A percentile compares a stretch with the other conserved stretches of the same genome.
Conservation (phyloP, 2,329 filamentous ascomycete genomes). For the Cladosporium sp. region DNA sequence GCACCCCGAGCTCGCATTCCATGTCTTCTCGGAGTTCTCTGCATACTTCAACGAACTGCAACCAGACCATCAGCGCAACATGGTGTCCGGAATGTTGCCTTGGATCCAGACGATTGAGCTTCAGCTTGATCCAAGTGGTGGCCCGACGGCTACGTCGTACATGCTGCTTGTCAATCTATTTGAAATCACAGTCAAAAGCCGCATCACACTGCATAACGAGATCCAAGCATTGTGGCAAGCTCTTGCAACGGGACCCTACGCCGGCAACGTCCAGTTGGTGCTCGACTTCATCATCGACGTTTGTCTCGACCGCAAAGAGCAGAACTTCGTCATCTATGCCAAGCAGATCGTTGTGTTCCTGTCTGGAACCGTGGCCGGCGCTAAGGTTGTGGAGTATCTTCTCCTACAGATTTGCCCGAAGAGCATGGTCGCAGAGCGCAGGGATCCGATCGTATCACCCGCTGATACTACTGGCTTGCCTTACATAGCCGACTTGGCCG, state of each 20-base stretch:
- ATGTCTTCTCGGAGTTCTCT: constrained; percentile 94
- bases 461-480: constrained; percentile 72
- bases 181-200: constrained; percentile 92
- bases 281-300: constrained; percentile 94
- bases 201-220: constrained; percentile 85
- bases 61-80: constrained; percentile 80
- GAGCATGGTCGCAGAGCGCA: constrained; percentile 93
- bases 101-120: constrained; percentile 96
- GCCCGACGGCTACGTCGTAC: constrained; percentile 85
- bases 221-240: constrained; percentile 98
- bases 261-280: constrained; percentile 88
- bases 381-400: constrained; percentile 91
- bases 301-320: constrained; percentile 88
- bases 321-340: constrained; percentile 96
- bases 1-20: constrained; percentile 83
- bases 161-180: constrained; percentile 92
- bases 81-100: constrained; percentile 88
- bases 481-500: constrained; percentile 80
- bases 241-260: constrained; percentile 84
- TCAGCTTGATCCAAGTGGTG: constrained; percentile 85
- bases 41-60: constrained; percentile 86
- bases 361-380: constrained; percentile 77
- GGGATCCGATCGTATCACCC: constrained; percentile 63
- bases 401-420: constrained; percentile 87
- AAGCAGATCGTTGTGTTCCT: constrained; percentile 98